Evolutionary conservation across 768 basidiomycete species (phyloP).

Genomic region (Pholiota molesta): DNA sequence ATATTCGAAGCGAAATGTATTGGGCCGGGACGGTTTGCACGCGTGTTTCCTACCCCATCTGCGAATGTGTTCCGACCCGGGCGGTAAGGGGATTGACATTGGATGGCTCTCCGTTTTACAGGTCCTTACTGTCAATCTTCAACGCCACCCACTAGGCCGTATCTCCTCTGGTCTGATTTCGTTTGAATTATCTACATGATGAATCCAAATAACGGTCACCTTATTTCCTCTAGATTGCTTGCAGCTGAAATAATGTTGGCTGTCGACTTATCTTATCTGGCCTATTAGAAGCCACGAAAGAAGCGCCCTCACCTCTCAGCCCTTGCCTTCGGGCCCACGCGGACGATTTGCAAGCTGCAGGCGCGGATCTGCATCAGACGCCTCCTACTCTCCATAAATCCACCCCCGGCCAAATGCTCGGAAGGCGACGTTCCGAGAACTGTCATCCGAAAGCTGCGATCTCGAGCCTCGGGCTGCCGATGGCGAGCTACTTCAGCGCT

Average conservation of each 20-base stretch:
- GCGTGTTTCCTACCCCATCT: too few relatives aligned
- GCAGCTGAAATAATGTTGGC: background rate
- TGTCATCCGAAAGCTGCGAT: background rate
- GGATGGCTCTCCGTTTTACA: too few relatives aligned
- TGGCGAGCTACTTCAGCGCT: background rate
- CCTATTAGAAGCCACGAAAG: background rate
- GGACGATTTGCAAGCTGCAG: background rate
- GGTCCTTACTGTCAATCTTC: too few relatives aligned
- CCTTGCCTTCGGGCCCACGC: background rate
- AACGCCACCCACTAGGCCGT: background rate
- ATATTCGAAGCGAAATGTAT: slow-evolving; percentile 6
- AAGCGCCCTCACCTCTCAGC: background rate
- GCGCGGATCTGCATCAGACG: background rate
- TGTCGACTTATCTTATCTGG: background rate
- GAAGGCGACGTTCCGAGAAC: background rate
- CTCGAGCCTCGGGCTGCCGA: background rate
- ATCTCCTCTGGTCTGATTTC: background rate
- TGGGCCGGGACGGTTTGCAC: background rate
- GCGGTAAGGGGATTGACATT: background rate
- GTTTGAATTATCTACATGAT: background rate
- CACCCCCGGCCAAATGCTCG: background rate
- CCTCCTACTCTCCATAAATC: background rate
- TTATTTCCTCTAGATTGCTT: background rate
- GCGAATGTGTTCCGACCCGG: background rate
- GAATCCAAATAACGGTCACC: too few relatives aligned